Percentiles rank a stretch among this genome's conserved stretches.
Evolutionary conservation across 495 filamentous ascomycete genomes (phyloP).

Genomic region (Delitschia confertaspora): DNA sequence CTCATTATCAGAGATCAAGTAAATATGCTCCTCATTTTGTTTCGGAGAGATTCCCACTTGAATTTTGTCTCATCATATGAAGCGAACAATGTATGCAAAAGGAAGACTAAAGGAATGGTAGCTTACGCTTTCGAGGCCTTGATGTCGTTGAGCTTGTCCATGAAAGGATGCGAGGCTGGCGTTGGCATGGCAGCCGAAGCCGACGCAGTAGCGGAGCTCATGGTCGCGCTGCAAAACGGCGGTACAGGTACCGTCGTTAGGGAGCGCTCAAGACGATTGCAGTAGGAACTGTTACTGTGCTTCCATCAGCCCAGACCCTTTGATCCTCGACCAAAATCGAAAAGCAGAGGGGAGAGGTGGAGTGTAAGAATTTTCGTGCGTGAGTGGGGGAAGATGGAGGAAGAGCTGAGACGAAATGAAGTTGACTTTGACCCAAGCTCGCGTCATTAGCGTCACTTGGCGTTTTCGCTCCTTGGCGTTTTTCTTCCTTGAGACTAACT

Average conservation of each 20-base stretch:
- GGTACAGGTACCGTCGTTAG: neutral
- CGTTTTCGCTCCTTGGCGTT: neutral
- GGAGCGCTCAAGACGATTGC: slow-evolving; percentile 16
- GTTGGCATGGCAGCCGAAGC: slow-evolving; percentile 58
- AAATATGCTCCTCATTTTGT: slow-evolving; percentile 71
- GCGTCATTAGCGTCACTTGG: slow-evolving; percentile 6
- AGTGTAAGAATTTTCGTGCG: slow-evolving; percentile 3
- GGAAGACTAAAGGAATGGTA: slow-evolving; percentile 5
- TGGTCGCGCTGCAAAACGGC: neutral
- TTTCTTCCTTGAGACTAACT: no score
- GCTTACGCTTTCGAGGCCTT: slow-evolving; percentile 86
- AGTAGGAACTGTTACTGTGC: slow-evolving; percentile 1
- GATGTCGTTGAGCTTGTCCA: slow-evolving; percentile 72
- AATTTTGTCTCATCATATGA: slow-evolving; percentile 70
- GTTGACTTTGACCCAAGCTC: neutral
- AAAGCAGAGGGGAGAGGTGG: slow-evolving; percentile 3
- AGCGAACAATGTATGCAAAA: slow-evolving; percentile 4
- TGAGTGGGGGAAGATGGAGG: slow-evolving; percentile 1
- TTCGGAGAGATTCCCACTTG: slow-evolving; percentile 99
- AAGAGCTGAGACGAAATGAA: slow-evolving; percentile 1
- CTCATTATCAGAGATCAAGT: slow-evolving; percentile 57
- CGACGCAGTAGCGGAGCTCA: slow-evolving; percentile 34
- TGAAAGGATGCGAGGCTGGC: slow-evolving; percentile 62
- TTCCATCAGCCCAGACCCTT: slow-evolving; percentile 15
- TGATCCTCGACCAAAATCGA: slow-evolving; percentile 17